Conservation (phyloP, 176 grass and related monocot genomes). For the Thinopyrum elongatum region DNA sequence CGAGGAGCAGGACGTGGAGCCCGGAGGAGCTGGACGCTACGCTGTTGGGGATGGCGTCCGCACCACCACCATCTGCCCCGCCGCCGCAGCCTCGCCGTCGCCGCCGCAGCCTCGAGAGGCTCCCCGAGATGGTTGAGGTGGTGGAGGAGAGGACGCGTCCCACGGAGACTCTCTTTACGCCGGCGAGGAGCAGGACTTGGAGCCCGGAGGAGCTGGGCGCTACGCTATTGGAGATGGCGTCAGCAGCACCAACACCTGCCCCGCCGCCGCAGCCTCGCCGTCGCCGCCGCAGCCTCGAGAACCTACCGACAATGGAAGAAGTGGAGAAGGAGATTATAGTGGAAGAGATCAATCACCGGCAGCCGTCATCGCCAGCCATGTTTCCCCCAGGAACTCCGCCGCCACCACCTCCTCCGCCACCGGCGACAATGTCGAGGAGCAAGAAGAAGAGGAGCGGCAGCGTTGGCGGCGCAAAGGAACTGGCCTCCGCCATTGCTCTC, state of each 20-base stretch:
- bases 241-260: neutral
- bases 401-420: constrained; percentile 25
- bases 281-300: constrained; percentile 43
- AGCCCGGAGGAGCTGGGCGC: constrained; percentile 25
- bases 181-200: constrained; percentile 49
- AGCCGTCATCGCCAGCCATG: constrained; percentile 4
- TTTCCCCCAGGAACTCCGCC: constrained; percentile 51
- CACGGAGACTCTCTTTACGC: neutral
- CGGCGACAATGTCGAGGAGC: constrained; percentile 35
- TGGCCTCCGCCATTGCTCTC: constrained; percentile 74
- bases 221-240: neutral
- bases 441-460: constrained; percentile 80
- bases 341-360: constrained; percentile 30
- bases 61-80: neutral
- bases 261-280: neutral
- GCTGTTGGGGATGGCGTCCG: no score
- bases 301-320: constrained; percentile 35
- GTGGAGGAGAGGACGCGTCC: no score
- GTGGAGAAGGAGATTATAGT: constrained; percentile 33
- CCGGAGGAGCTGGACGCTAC: no score
- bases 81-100: no score
- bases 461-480: constrained; percentile 76
- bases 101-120: no score
- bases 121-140: no score
- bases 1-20: neutral